A percentile compares a stretch with the other conserved stretches of the same genome.
Conservation (phyloP, 2,329 filamentous ascomycete genomes). For the Blastomyces emzantsi region DNA sequence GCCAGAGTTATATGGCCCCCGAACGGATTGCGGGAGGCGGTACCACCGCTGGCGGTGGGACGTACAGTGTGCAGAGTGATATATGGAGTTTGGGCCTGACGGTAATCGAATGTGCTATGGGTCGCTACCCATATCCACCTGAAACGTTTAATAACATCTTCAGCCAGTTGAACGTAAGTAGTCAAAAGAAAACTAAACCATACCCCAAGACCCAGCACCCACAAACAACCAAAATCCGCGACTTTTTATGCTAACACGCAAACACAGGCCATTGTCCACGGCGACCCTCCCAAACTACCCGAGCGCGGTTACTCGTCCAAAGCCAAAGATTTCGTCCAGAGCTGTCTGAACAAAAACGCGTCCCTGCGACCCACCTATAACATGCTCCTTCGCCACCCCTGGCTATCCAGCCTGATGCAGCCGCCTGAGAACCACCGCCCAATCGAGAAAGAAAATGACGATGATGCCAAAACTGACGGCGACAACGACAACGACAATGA, state of each 20-base stretch:
- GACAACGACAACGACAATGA: background rate
- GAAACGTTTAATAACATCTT: conserved; percentile 99
- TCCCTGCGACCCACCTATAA: conserved; percentile 89
- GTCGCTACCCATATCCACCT: conserved; percentile 89
- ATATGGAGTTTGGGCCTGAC: conserved; percentile 94
- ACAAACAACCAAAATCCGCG: conserved; percentile 3
- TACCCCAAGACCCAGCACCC: no score
- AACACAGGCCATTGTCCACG: conserved; percentile 88
- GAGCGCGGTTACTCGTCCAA: conserved; percentile 65
- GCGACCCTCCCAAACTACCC: conserved; percentile 85
- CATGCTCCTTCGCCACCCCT: conserved; percentile 80
- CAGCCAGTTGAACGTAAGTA: conserved; percentile 85
- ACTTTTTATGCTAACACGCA: background rate
- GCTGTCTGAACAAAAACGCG: conserved; percentile 87
- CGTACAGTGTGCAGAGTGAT: conserved; percentile 95
- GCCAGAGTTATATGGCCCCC: conserved; percentile 98
- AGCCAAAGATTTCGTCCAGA: conserved; percentile 77
- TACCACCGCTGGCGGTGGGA: conserved; percentile 64
- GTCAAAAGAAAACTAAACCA: background rate
- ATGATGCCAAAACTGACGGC: background rate
- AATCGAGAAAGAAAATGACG: background rate
- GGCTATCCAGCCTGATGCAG: conserved; percentile 68
- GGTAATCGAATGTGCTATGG: conserved; percentile 92
- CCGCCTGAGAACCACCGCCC: conserved; percentile 42
- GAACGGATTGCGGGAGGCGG: conserved; percentile 85